Conservation (phyloP, 345 rosid species). For the Boechera divaricarpa region DNA sequence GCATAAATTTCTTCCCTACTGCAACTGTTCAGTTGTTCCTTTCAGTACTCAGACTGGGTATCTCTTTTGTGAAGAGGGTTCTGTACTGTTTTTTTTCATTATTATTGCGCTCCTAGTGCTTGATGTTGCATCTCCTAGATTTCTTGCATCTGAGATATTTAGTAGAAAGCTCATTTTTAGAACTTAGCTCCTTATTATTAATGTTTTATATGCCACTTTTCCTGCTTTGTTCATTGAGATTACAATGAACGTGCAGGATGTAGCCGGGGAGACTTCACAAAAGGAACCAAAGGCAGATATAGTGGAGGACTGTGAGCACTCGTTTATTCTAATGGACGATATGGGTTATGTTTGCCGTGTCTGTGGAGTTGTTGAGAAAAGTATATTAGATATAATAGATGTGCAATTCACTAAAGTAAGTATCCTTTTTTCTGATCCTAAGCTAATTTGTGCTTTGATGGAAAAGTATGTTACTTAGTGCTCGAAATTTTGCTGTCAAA, state of each 20-base stretch:
- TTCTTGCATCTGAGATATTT: conserved; percentile 28
- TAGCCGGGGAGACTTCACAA: conserved; percentile 49
- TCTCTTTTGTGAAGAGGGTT: neutral
- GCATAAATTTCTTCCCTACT: neutral
- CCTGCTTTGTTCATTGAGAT: conserved; percentile 19
- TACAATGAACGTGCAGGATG: conserved; percentile 52
- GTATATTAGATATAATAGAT: conserved; percentile 80
- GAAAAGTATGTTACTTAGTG: conserved; percentile 22
- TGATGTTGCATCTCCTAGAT: conserved; percentile 24
- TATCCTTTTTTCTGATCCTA: neutral
- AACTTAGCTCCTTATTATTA: neutral
- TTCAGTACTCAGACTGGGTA: neutral
- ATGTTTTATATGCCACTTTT: conserved; percentile 14
- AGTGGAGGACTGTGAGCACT: conserved; percentile 76
- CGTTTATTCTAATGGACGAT: conserved; percentile 82
- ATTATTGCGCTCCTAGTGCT: neutral
- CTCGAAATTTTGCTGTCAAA: neutral
- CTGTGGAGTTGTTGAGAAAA: conserved; percentile 76
- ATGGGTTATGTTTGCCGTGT: conserved; percentile 92
- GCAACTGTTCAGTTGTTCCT: neutral
- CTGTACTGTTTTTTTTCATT: neutral
- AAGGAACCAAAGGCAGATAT: conserved; percentile 55
- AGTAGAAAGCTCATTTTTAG: conserved; percentile 25
- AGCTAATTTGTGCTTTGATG: conserved; percentile 13
- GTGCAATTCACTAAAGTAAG: conserved; percentile 76